phyloP scores from a whole-genome alignment of 257 asterid genomes.

The Lycium barbarum region DNA sequence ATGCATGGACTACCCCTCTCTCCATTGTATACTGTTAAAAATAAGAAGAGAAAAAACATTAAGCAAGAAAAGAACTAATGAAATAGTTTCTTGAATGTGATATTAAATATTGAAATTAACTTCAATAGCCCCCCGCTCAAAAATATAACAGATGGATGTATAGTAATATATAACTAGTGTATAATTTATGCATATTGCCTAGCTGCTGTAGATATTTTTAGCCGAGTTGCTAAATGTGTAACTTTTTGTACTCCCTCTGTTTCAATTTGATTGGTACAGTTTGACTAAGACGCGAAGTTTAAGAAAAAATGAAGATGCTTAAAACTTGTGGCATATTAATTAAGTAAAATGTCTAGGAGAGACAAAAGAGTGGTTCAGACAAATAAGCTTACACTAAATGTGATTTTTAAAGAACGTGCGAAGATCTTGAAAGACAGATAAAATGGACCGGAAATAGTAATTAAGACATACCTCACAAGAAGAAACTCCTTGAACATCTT shows the following conservation, averaged over 20 bases:
- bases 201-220: neutral
- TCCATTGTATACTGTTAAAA: slow-evolving; percentile 79
- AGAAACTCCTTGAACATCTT: slow-evolving; percentile 85
- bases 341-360: neutral
- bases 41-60: too few relatives aligned
- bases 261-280: neutral
- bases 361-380: neutral
- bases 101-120: neutral
- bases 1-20: slow-evolving; percentile 91
- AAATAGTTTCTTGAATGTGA: neutral
- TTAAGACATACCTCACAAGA: slow-evolving; percentile 67
- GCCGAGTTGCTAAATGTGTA: neutral
- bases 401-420: neutral
- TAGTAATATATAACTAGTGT: neutral
- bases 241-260: neutral
- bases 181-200: neutral
- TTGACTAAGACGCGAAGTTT: neutral
- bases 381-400: neutral
- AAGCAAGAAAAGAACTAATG: too few relatives aligned
- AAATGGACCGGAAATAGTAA: neutral
- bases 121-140: neutral
- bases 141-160: neutral
- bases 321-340: neutral
- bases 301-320: neutral
- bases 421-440: neutral